Conservation (phyloP, 768 basidiomycete species). For the Agaricus subrufescens region DNA sequence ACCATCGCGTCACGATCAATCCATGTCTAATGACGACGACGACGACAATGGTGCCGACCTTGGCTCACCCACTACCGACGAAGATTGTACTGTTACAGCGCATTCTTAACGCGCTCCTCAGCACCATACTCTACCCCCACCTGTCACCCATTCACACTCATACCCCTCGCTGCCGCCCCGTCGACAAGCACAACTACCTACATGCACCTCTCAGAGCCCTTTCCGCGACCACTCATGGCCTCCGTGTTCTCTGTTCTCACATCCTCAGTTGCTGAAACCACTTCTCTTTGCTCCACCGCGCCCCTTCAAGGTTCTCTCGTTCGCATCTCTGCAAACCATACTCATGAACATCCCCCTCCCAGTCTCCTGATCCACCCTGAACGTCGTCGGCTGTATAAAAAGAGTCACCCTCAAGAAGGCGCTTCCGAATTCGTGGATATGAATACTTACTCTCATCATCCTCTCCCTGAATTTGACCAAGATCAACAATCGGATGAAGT, state of each 20-base stretch:
- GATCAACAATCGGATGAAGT: constrained; percentile 1
- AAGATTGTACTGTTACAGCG: constrained; percentile 67
- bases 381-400: constrained; percentile 64
- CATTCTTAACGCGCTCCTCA: constrained; percentile 40
- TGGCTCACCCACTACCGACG: constrained; percentile 46
- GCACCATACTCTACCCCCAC: constrained; percentile 30
- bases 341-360: constrained; percentile 46
- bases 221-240: constrained; percentile 51
- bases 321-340: constrained; percentile 21
- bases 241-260: constrained; percentile 39
- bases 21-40: constrained; percentile 8
- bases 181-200: constrained; percentile 2
- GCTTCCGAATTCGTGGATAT: constrained; percentile 41
- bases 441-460: neutral
- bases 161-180: neutral
- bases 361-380: constrained; percentile 58
- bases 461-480: constrained; percentile 8
- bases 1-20: neutral
- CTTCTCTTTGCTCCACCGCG: constrained; percentile 30
- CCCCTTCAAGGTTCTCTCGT: constrained; percentile 28
- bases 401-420: constrained; percentile 54
- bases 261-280: constrained; percentile 35
- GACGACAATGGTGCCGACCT: constrained; percentile 37
- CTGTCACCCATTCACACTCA: constrained; percentile 15
- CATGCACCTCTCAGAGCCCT: constrained; percentile 19